These are phyloP conservation scores for Prototheca stagnorum DNA, from an alignment of 163 green algal species.

Conservation along the genomic window DNA sequence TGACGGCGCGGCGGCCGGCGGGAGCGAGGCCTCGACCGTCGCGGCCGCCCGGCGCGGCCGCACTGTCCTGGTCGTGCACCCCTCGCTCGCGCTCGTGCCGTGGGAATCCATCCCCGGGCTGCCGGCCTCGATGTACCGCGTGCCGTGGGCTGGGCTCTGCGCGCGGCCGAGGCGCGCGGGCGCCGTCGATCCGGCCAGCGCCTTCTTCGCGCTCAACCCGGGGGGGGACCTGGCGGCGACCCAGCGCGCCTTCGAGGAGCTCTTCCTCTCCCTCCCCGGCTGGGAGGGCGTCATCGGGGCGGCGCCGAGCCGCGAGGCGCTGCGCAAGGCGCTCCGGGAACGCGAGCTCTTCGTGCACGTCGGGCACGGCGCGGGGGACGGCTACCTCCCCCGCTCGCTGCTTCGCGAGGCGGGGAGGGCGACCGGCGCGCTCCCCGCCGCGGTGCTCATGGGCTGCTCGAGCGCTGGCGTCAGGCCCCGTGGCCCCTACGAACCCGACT, in stretches of 20 bases:
- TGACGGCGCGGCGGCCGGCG: too few species aligned
- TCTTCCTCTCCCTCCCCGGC: slow-evolving; percentile 37
- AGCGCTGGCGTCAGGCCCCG: slow-evolving; percentile 57
- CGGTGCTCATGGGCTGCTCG: slow-evolving; percentile 87
- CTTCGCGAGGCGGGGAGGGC: slow-evolving; percentile 47
- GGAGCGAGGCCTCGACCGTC: too few species aligned
- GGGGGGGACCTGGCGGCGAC: slow-evolving; percentile 62
- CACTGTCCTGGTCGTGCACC: slow-evolving; percentile 47
- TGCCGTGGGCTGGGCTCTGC: slow-evolving; percentile 26
- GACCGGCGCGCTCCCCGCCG: too few species aligned
- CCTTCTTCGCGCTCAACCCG: slow-evolving; percentile 78
- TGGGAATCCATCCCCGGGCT: slow-evolving; percentile 54
- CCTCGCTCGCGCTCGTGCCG: slow-evolving; percentile 44
- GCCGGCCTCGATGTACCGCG: slow-evolving; percentile 37
- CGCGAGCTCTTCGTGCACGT: slow-evolving; percentile 79
- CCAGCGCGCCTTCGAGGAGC: slow-evolving; percentile 55
- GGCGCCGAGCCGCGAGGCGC: slow-evolving; percentile 13
- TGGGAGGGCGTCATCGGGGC: slow-evolving; percentile 54
- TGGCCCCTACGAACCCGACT: slow-evolving; percentile 15
- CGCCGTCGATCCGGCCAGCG: slow-evolving; percentile 19
- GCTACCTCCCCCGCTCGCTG: slow-evolving; percentile 49
- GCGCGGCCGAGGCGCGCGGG: neutral
- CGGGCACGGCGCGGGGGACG: slow-evolving; percentile 79
- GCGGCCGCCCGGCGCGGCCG: slow-evolving; percentile 6
- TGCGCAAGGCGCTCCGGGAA: slow-evolving; percentile 36